Conservation (phyloP, 176 grass and related monocot genomes). For the Stipa capillata region DNA sequence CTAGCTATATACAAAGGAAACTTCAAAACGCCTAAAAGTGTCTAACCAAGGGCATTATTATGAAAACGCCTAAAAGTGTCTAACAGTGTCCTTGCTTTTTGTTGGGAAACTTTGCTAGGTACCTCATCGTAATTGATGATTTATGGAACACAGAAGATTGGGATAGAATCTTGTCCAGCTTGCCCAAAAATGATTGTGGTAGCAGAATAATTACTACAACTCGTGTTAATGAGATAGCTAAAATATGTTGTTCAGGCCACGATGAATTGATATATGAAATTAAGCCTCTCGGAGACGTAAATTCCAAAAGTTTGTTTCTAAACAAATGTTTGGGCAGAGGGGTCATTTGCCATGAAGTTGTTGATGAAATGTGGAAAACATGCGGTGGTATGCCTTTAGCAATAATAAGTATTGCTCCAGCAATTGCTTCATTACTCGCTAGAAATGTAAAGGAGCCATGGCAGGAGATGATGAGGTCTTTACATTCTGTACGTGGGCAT, state of each 20-base stretch:
- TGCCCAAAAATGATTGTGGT: background rate
- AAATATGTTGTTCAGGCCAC: background rate
- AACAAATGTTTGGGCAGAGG: background rate
- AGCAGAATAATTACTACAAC: constrained; percentile 13
- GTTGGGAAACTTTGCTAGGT: background rate
- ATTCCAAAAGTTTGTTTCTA: background rate
- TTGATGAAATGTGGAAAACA: background rate
- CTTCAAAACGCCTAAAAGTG: too few species aligned
- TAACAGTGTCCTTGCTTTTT: background rate
- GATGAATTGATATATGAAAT: background rate
- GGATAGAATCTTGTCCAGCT: background rate
- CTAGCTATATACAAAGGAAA: too few species aligned
- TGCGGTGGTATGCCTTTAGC: background rate
- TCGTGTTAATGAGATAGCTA: background rate
- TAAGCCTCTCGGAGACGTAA: background rate
- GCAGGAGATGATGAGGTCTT: background rate
- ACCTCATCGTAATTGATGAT: constrained; percentile 6
- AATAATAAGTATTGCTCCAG: background rate
- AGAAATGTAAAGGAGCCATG: background rate
- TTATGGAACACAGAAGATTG: background rate
- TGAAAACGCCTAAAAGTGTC: too few species aligned
- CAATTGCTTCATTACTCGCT: background rate
- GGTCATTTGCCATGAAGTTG: background rate
- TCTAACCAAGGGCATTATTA: too few species aligned
- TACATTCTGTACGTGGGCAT: background rate